phyloP scores from a whole-genome alignment of 176 grass and related monocot genomes.

The Chloris gayana region DNA sequence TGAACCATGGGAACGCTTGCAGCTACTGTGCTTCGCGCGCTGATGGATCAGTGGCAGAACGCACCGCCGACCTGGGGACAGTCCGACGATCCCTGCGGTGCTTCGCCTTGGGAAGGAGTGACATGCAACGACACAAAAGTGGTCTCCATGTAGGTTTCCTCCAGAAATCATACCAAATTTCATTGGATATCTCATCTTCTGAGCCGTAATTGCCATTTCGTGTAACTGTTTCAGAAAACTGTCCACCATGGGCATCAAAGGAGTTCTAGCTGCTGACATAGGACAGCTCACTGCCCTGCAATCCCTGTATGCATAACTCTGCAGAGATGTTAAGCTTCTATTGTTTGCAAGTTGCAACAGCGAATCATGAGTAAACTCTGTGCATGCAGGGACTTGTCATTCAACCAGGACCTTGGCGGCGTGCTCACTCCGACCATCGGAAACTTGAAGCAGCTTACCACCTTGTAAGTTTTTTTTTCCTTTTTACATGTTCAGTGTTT shows the following conservation, averaged over 20 bases:
- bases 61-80: slow-evolving; percentile 71
- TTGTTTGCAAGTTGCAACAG: slow-evolving; percentile 18
- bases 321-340: not conserved
- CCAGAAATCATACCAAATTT: not conserved
- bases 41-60: slow-evolving; percentile 81
- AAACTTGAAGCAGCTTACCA: slow-evolving; percentile 76
- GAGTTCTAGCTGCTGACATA: slow-evolving; percentile 68
- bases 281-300: slow-evolving; percentile 66
- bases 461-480: slow-evolving; percentile 53
- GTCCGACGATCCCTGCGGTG: slow-evolving; percentile 77
- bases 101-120: slow-evolving; percentile 78
- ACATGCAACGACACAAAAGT: slow-evolving; percentile 58
- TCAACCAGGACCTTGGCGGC: slow-evolving; percentile 64
- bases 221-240: slow-evolving; percentile 66
- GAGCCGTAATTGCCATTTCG: not conserved
- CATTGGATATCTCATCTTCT: not conserved
- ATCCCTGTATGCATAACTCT: slow-evolving; percentile 64
- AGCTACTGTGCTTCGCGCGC: slow-evolving; percentile 68
- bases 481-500: not conserved
- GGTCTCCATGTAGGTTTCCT: slow-evolving; percentile 61
- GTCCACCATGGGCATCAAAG: slow-evolving; percentile 84
- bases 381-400: slow-evolving; percentile 75
- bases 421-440: slow-evolving; percentile 65
- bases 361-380: slow-evolving; percentile 6
- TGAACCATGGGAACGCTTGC: slow-evolving; percentile 12